Evolutionary conservation across 495 filamentous ascomycete genomes (phyloP), one percentile per base, ranked within the genome.

Genomic region (Penicillium turbatum): DNA sequence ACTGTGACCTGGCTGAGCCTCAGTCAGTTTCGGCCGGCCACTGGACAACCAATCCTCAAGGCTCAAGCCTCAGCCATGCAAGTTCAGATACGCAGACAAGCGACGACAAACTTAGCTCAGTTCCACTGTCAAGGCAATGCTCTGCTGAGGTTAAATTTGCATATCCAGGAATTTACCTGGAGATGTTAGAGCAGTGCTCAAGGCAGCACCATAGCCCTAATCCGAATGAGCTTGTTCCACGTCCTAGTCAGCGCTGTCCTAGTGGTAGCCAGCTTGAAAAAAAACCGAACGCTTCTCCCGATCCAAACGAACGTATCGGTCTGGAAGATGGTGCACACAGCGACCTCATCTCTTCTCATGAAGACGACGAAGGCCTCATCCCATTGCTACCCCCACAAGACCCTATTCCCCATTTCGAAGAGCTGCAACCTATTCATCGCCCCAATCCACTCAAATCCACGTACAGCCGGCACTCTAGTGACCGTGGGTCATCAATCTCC

Each of bases 151-250:
- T 61, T 7, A 15, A 21, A 31, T 48, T 66, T 29, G 61, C 61
- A 10, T 66, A 64, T n/a, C 63, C 63, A 10, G 61, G 61, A 17
- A 8, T 64, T 0, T 59, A 66, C 16, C 57, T 54, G 15, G 63
- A 52, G 11, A 21, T 61, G 11, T 24, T 64, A 0, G 53, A 66
- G 16, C 60, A 66, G 32, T 66, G 60, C 55, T 13, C 10, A 6
- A 44, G 38, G 31, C 40, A 35, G 26, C 27, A 19, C 17, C 13
- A 15, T 16, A 34, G 6, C 26, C 16, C 30, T 3, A 7, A 3
- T 12, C 19, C 7, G 5, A 36, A 10, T 11, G 32, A 37, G 3
- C 8, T 36, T 6, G 11, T 1, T 17, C 1, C n/a, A 1, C 8
- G 9, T 5, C 2, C 17, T 26, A n/a, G 7, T 10, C 27, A 10